phyloP scores from a whole-genome alignment of 2,329 filamentous ascomycete species.

The Paracorniculantispora psalliotae region DNA sequence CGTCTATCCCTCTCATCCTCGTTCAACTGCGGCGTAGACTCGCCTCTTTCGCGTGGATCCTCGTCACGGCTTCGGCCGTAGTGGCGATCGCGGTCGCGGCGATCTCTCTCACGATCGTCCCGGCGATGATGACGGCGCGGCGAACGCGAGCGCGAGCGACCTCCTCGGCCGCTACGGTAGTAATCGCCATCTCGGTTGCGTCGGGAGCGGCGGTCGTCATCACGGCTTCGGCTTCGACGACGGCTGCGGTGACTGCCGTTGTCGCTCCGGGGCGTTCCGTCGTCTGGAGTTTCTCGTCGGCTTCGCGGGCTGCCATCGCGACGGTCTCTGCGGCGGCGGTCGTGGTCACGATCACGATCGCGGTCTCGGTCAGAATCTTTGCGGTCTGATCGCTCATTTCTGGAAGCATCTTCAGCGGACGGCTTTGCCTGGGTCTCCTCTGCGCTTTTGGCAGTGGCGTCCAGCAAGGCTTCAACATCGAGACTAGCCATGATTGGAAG shows the following conservation, averaged over 20 bases:
- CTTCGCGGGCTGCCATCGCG: conserved; percentile 53
- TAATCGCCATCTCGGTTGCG: conserved; percentile 71
- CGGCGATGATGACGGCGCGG: conserved; percentile 56
- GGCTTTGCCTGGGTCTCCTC: conserved; percentile 43
- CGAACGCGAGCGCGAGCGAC: conserved; percentile 65
- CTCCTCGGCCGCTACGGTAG: conserved; percentile 50
- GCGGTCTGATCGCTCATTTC: conserved; percentile 37
- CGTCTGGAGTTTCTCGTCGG: conserved; percentile 47
- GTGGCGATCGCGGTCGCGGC: conserved; percentile 44
- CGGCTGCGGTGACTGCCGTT: conserved; percentile 76
- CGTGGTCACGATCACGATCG: conserved; percentile 54
- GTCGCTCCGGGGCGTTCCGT: conserved; percentile 68
- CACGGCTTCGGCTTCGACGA: conserved; percentile 73
- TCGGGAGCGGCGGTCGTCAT: conserved; percentile 69
- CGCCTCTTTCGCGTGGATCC: conserved; percentile 39
- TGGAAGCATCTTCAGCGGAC: conserved; percentile 49
- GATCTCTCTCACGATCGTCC: conserved; percentile 48
- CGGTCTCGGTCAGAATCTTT: conserved; percentile 53
- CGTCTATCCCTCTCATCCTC: conserved; percentile 95
- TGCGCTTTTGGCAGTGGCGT: conserved; percentile 68
- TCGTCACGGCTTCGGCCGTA: conserved; percentile 53
- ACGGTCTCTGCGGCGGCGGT: conserved; percentile 43
- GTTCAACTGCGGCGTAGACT: conserved; percentile 67
- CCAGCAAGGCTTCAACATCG: conserved; percentile 87
- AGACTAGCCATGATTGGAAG: conserved; percentile 41